These are phyloP conservation scores for Pleurostoma richardsiae DNA, from an alignment of 2,329 filamentous ascomycete species.

Conservation along the genomic window DNA sequence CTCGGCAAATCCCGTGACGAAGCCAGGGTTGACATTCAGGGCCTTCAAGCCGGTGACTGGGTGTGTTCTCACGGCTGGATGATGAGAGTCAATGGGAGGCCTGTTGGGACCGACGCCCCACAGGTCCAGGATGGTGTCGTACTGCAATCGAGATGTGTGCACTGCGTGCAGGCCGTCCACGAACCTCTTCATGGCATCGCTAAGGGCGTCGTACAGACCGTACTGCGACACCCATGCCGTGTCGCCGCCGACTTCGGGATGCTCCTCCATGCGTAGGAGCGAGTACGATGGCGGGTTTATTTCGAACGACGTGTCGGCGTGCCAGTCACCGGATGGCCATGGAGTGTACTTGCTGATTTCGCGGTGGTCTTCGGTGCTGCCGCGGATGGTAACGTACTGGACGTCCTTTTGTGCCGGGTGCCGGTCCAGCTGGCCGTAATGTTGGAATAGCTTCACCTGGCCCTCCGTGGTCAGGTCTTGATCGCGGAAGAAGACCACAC, in stretches of 20 bases:
- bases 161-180: conserved; percentile 37
- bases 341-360: conserved; percentile 39
- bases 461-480: conserved; percentile 39
- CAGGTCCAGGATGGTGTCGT: conserved; percentile 40
- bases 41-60: conserved; percentile 40
- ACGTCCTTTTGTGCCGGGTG: conserved; percentile 38
- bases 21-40: conserved; percentile 39
- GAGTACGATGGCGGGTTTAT: conserved; percentile 46
- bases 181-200: conserved; percentile 33
- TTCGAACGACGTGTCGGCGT: conserved; percentile 46
- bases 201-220: conserved; percentile 38
- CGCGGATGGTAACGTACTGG: conserved; percentile 37
- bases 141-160: conserved; percentile 38
- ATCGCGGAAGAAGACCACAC: conserved; percentile 41
- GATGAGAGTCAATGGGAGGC: conserved; percentile 39
- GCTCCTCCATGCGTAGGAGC: conserved; percentile 44
- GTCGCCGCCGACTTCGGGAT: conserved; percentile 39
- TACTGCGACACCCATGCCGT: conserved; percentile 43
- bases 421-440: conserved; percentile 42
- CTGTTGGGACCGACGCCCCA: conserved; percentile 34
- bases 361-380: conserved; percentile 38
- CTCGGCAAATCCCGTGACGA: conserved; percentile 42
- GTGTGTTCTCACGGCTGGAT: conserved; percentile 43
- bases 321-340: conserved; percentile 39
- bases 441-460: conserved; percentile 38